Base-by-base conservation (phyloP, 2,329 filamentous ascomycete genomes). In the Xylaria sp. region DNA sequence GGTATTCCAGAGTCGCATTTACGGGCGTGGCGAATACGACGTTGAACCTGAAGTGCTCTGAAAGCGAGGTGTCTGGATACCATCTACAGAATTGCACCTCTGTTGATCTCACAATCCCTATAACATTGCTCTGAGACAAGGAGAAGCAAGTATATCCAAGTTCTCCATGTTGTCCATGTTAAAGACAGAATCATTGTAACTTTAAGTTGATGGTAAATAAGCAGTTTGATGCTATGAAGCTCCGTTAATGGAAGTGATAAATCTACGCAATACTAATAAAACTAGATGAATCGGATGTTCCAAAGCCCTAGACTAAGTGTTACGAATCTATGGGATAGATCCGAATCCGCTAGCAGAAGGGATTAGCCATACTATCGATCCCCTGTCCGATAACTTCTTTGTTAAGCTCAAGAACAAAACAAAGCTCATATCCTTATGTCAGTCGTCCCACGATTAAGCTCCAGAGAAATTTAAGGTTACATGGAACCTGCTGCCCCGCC, bases 11-110 rank as follows among this genome's bases (percentile, higher is more conserved):
- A 64, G 69, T 76, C 39, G 73, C 72, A 10, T 75, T 72, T 60
- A 75, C 72, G 28, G 70, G 73, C 15, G 58, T 74, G 43, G 68
- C 72, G 43, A 72, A 62, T 25, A 65, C 66, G 7, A 65, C 52
- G 23, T 34, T 76, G 32, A 50, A 68, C 9, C 65, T 74, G 63
- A 63, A 50, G 9, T 74, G 73, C 58, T 63, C 36, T 20, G 72
- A 74, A 41, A 70, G 73, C 34, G 72, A 74, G 56, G 39, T 74
- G n/a, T 71, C 69, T 3, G 73, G 70, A 8, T 74, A 75, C 13
- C 70, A 72, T 50, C 66, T 76, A 3, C 70, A 71, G 61, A 75
- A 75, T 46, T 75, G 74, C 48, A 74, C 73, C 3, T 69, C 73
- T 25, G 46, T 62, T 5, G 72, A 73, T 25, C 65, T 69, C 18